Evolutionary conservation across 2,329 filamentous ascomycete genomes (phyloP).

Genomic region (Botrytis squamosa): DNA sequence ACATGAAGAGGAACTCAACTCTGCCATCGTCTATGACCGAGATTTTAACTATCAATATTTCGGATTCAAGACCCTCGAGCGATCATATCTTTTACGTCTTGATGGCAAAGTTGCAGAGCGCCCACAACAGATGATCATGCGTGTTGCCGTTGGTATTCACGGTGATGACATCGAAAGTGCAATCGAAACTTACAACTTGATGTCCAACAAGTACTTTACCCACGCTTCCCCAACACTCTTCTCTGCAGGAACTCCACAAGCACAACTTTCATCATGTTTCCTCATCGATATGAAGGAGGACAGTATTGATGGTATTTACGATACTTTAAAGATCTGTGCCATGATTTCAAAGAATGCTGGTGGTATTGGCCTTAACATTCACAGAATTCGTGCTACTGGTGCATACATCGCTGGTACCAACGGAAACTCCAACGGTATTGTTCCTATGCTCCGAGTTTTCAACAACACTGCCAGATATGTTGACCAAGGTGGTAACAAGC

Average conservation of each 20-base stretch:
- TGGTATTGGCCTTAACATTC: constrained; percentile 93
- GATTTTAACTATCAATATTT: constrained; percentile 99
- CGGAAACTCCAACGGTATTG: constrained; percentile 94
- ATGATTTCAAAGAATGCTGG: constrained; percentile 99
- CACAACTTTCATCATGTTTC: constrained; percentile 97
- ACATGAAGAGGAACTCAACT: constrained; percentile 96
- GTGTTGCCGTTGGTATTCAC: constrained; percentile 95
- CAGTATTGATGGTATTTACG: constrained; percentile 98
- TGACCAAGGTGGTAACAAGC: constrained; percentile 98
- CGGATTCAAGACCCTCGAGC: constrained; percentile 98
- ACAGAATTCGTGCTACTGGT: constrained; percentile 94
- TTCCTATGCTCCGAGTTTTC: constrained; percentile 97
- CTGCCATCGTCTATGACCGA: constrained; percentile 96
- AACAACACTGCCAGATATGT: constrained; percentile 99
- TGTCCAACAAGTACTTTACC: constrained; percentile 98
- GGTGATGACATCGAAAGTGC: constrained; percentile 92
- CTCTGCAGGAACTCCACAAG: constrained; percentile 92
- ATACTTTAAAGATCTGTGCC: constrained; percentile 97
- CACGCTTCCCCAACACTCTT: constrained; percentile 97
- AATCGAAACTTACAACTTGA: constrained; percentile 96
- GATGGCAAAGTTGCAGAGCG: constrained; percentile 95
- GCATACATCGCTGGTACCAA: constrained; percentile 99
- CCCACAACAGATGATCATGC: constrained; percentile 99
- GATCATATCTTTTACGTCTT: constrained; percentile 94
- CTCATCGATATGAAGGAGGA: constrained; percentile 99